A percentile compares a stretch with the other conserved stretches of the same genome.
phyloP scores from a whole-genome alignment of 108 stramenopile species.

The Schizochytrium sp. region DNA sequence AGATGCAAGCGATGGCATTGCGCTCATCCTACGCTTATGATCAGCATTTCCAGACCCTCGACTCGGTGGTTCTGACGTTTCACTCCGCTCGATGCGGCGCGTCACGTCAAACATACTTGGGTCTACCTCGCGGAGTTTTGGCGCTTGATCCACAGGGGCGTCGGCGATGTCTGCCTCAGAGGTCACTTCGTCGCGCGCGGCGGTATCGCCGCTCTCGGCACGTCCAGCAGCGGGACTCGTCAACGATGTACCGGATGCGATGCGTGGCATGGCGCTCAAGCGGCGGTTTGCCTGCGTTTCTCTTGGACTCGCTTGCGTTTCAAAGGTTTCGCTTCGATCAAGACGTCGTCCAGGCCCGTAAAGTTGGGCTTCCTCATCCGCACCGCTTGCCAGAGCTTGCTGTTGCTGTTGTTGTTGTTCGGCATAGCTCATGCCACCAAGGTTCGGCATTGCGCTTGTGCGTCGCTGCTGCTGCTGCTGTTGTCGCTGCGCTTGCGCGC shows the following conservation, averaged over 20 bases:
- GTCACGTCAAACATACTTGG: neutral
- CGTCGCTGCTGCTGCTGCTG: neutral
- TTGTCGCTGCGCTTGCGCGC: neutral
- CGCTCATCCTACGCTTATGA: neutral
- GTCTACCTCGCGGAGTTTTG: neutral
- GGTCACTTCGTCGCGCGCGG: too few relatives aligned
- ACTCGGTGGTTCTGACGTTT: neutral
- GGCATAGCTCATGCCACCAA: neutral
- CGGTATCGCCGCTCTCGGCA: too few relatives aligned
- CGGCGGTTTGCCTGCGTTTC: neutral
- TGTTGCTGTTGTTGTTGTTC: too few relatives aligned
- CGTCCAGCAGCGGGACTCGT: too few relatives aligned
- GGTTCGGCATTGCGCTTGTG: neutral
- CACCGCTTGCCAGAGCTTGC: too few relatives aligned
- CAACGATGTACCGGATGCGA: too few relatives aligned
- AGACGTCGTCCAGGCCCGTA: neutral
- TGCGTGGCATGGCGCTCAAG: neutral
- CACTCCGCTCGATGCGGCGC: neutral
- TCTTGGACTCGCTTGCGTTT: neutral
- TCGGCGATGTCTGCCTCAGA: too few relatives aligned
- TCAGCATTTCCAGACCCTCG: neutral
- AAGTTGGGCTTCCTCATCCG: neutral
- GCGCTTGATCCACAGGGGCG: neutral
- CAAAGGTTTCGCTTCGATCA: neutral
- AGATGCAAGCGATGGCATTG: neutral